Conservation (phyloP, 352 stramenopile species). For the Phytophthora agathidicida region DNA sequence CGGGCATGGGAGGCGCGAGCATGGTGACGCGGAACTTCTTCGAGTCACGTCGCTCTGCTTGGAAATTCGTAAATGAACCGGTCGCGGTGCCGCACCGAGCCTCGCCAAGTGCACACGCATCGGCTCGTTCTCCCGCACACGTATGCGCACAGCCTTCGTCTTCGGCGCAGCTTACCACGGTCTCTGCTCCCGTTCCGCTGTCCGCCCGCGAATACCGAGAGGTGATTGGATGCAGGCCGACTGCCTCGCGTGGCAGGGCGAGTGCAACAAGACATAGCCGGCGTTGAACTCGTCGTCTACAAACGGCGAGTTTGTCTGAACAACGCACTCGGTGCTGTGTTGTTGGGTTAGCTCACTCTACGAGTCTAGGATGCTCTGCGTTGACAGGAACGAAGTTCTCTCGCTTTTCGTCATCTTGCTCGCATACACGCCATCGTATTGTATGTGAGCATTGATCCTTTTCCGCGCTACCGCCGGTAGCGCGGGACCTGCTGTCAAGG, state of each 20-base stretch:
- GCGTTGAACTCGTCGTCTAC: not conserved
- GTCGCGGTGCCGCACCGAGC: slow-evolving; percentile 17
- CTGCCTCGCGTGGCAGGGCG: slow-evolving; percentile 6
- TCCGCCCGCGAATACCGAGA: not conserved
- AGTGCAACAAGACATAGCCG: slow-evolving; percentile 18
- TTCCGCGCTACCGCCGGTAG: no score
- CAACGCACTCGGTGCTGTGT: no score
- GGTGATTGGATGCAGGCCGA: slow-evolving; percentile 19
- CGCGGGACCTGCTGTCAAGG: no score
- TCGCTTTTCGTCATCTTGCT: no score
- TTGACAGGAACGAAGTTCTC: no score
- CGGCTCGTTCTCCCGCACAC: slow-evolving; percentile 13
- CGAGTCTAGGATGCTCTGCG: no score
- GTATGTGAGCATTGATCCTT: no score
- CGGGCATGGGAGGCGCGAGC: slow-evolving; percentile 21
- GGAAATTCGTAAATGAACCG: slow-evolving; percentile 22
- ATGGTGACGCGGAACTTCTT: not conserved
- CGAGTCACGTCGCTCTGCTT: not conserved
- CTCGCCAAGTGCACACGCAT: slow-evolving; percentile 7
- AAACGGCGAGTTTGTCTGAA: no score
- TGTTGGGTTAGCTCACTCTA: no score
- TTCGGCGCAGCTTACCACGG: slow-evolving; percentile 10
- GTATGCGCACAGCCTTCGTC: slow-evolving; percentile 20
- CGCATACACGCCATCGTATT: no score
- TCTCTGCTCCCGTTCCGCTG: slow-evolving; percentile 28